A percentile compares a stretch with the other conserved stretches of the same genome.
Conservation (phyloP, 106 monocot genomes). For the Dioscorea zingiberensis region DNA sequence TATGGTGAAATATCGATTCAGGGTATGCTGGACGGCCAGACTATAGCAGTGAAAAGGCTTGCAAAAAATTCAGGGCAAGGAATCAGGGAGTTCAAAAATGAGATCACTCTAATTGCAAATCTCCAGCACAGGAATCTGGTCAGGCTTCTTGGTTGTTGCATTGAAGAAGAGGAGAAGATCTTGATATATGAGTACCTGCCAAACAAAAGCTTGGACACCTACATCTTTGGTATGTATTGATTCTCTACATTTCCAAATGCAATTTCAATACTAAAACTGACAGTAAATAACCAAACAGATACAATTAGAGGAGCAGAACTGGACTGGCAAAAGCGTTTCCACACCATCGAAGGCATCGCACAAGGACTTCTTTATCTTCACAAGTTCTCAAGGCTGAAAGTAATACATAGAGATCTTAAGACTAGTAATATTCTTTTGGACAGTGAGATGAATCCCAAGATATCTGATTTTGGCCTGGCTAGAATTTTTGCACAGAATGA, state of each 20-base stretch:
- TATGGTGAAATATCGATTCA: not conserved
- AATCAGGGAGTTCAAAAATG: constrained; percentile 31
- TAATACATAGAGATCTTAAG: constrained; percentile 37
- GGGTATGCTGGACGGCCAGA: constrained; percentile 18
- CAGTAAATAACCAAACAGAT: constrained; percentile 3
- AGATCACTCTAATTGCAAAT: constrained; percentile 31
- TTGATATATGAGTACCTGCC: constrained; percentile 28
- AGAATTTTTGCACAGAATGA: constrained; percentile 22
- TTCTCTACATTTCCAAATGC: not conserved
- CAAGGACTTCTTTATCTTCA: constrained; percentile 39
- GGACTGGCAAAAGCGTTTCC: constrained; percentile 16
- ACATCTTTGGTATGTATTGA: constrained; percentile 9
- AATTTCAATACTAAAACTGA: not conserved
- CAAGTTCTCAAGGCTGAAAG: constrained; percentile 22
- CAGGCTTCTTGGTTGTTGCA: constrained; percentile 37
- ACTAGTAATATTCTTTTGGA: constrained; percentile 32
- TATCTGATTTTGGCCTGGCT: constrained; percentile 39
- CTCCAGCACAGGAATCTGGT: constrained; percentile 49
- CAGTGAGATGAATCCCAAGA: constrained; percentile 27
- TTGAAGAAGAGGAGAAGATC: constrained; percentile 32
- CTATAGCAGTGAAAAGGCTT: constrained; percentile 45
- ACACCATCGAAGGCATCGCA: constrained; percentile 30
- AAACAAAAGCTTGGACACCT: constrained; percentile 31
- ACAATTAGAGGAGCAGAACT: not conserved
- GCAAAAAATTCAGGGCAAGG: constrained; percentile 33